A percentile compares a stretch with the other conserved stretches of the same genome.
phyloP scores from a whole-genome alignment of 768 basidiomycete genomes.

The Naematelia aurantialba region DNA sequence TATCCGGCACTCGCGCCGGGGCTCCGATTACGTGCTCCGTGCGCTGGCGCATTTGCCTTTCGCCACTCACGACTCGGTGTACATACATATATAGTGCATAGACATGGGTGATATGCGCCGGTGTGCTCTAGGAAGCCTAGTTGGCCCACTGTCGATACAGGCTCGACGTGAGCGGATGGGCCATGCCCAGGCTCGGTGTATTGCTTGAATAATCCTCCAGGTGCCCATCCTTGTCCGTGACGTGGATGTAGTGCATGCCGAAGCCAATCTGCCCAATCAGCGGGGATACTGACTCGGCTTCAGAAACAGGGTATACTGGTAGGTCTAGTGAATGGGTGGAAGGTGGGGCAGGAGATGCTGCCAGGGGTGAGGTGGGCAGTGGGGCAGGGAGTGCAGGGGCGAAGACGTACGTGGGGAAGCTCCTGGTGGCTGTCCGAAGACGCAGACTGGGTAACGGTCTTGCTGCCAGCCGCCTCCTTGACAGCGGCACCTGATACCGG shows the following conservation, averaged over 20 bases:
- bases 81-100: too few species aligned
- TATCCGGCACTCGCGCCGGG: too few species aligned
- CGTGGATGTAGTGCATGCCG: constrained; percentile 44
- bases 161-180: constrained; percentile 42
- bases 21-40: too few species aligned
- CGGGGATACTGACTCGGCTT: too few species aligned
- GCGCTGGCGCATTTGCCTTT: too few species aligned
- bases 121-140: too few species aligned
- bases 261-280: constrained; percentile 14
- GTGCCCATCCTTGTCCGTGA: constrained; percentile 13
- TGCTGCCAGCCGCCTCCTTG: constrained; percentile 26
- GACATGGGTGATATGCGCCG: too few species aligned
- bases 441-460: constrained; percentile 24
- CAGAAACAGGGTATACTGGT: too few species aligned
- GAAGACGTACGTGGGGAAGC: constrained; percentile 15
- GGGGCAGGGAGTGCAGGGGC: neutral
- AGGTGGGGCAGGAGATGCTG: too few species aligned
- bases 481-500: constrained; percentile 22
- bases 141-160: constrained; percentile 25
- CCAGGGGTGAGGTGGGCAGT: constrained; percentile 16
- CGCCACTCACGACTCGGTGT: too few species aligned
- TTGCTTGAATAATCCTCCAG: constrained; percentile 13
- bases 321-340: too few species aligned
- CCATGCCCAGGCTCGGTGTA: constrained; percentile 33
- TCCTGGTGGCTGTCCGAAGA: constrained; percentile 6